Evolutionary conservation across 257 asterid genomes (phyloP).

Genomic region (Solanum chaucha): DNA sequence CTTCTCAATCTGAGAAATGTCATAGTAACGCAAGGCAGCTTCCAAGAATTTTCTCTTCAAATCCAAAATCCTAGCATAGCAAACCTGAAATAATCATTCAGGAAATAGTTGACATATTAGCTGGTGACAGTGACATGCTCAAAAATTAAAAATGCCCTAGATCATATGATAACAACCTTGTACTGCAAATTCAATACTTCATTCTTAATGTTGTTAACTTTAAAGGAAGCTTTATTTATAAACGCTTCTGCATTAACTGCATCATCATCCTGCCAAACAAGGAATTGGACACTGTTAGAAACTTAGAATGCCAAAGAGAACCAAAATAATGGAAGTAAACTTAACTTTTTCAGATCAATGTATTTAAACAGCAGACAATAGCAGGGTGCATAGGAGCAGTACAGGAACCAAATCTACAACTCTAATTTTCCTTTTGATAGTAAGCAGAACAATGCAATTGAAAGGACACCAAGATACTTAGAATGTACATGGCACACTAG

Average conservation of each 20-base stretch:
- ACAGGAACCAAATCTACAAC: not conserved
- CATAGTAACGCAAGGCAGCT: conserved; percentile 98
- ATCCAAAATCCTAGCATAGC: conserved; percentile 94
- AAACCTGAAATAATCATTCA: conserved; percentile 45
- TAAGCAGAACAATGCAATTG: not conserved
- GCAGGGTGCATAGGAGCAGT: not conserved
- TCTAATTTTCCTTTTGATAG: not conserved
- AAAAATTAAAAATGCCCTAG: not conserved
- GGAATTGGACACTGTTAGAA: not conserved
- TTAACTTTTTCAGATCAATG: not conserved
- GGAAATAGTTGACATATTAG: not conserved
- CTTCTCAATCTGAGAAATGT: conserved; percentile 94
- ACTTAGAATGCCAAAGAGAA: not conserved
- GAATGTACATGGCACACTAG: not conserved
- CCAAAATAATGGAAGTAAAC: not conserved
- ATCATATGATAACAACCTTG: conserved; percentile 40
- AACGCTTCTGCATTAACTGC: conserved; percentile 97
- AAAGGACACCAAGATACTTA: not conserved
- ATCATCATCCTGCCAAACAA: conserved; percentile 77
- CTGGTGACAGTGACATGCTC: not conserved
- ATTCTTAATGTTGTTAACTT: conserved; percentile 83
- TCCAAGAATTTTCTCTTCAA: conserved; percentile 94
- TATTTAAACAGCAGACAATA: not conserved
- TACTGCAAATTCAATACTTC: conserved; percentile 89
- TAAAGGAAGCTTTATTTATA: conserved; percentile 92